These are phyloP conservation scores for Ophiorrhiza pumila DNA, from an alignment of 257 asterid genomes.

Conservation along the genomic window DNA sequence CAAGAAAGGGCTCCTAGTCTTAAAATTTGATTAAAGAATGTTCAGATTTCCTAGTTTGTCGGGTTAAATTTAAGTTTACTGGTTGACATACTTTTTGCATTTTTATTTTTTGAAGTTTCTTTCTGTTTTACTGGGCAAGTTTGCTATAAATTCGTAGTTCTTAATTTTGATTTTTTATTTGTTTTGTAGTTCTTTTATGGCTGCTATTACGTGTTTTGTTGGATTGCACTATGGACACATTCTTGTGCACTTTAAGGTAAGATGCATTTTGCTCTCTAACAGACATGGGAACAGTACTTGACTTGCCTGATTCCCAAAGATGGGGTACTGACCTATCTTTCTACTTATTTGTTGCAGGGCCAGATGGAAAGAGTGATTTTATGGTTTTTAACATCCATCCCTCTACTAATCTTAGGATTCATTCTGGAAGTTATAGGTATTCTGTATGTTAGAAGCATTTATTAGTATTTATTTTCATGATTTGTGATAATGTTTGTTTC, in stretches of 20 bases:
- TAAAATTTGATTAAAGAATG: not conserved
- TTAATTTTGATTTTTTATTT: no score
- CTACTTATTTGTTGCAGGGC: conserved; percentile 39
- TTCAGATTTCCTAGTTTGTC: not conserved
- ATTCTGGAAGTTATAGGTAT: conserved; percentile 50
- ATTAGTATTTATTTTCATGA: not conserved
- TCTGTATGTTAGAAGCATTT: conserved; percentile 4
- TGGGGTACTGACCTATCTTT: conserved; percentile 8
- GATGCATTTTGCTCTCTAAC: conserved; percentile 11
- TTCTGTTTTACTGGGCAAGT: not conserved
- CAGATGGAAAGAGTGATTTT: conserved; percentile 49
- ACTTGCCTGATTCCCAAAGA: conserved; percentile 16
- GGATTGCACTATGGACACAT: conserved; percentile 90
- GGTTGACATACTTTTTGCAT: not conserved
- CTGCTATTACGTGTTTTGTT: conserved; percentile 71
- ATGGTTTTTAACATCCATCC: conserved; percentile 64
- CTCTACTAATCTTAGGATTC: conserved; percentile 55
- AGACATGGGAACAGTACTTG: conserved; percentile 10
- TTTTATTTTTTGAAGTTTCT: not conserved
- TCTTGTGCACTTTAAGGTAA: conserved; percentile 72
- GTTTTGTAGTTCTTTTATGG: conserved; percentile 73
- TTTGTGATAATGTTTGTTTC: conserved; percentile 2
- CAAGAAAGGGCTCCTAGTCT: not conserved
- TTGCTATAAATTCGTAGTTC: conserved; percentile 6
- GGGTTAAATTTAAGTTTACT: not conserved